These are phyloP conservation scores for Volvox reticuliferus DNA, from an alignment of 139 green algal genomes.

Conservation along the genomic window DNA sequence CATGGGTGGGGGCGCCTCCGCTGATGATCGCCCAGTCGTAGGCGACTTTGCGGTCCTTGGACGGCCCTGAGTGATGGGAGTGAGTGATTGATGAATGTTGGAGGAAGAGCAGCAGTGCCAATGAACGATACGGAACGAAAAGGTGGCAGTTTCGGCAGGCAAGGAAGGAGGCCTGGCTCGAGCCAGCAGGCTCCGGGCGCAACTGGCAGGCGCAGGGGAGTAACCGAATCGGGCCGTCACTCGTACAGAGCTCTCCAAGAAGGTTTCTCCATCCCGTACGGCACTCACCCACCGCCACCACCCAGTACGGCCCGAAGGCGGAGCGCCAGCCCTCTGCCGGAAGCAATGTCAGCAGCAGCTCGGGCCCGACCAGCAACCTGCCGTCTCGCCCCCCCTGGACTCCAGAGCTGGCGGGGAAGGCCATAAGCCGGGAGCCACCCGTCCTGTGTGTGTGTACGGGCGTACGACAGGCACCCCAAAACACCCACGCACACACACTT, in stretches of 20 bases:
- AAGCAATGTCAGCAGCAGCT: neutral
- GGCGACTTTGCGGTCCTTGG: neutral
- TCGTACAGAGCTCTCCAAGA: no score
- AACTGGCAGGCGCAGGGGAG: no score
- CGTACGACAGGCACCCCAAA: neutral
- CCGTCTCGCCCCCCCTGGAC: neutral
- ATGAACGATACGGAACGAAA: neutral
- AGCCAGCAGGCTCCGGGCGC: no score
- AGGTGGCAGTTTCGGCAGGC: no score
- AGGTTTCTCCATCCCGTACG: neutral
- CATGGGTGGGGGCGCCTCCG: neutral
- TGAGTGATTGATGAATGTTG: no score
- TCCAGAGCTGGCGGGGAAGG: neutral
- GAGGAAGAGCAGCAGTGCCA: no score
- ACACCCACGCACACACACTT: neutral
- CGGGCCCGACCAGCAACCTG: slow-evolving; percentile 38
- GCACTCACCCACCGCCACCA: slow-evolving; percentile 48
- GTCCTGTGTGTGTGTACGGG: neutral
- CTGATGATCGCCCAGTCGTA: slow-evolving; percentile 51
- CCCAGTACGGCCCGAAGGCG: slow-evolving; percentile 45
- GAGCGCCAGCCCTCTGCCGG: neutral
- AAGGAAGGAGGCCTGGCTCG: no score
- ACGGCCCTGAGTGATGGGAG: slow-evolving; percentile 2
- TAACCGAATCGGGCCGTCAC: no score
- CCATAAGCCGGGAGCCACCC: neutral